Evolutionary conservation across 2,329 filamentous ascomycete species (phyloP).

Genomic region (Pyricularia pennisetigena): DNA sequence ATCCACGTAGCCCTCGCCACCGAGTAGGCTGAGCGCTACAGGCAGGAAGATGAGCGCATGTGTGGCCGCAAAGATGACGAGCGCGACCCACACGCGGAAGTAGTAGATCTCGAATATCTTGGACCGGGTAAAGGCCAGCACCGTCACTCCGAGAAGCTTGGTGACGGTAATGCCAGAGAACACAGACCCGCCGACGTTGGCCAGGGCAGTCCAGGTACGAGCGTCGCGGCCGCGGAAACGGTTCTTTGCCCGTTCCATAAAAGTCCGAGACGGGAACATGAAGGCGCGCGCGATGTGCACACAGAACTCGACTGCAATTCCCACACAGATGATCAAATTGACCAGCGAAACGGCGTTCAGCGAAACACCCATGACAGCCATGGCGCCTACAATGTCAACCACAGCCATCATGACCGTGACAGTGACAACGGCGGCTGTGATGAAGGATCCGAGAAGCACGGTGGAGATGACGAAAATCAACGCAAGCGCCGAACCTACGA

Average conservation of each 20-base stretch:
- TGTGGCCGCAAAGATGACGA: constrained; percentile 79
- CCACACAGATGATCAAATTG: constrained; percentile 93
- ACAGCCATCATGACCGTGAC: constrained; percentile 88
- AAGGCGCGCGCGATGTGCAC: constrained; percentile 94
- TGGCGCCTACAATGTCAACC: constrained; percentile 87
- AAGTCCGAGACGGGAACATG: constrained; percentile 76
- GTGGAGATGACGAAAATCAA: constrained; percentile 78
- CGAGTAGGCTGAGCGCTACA: constrained; percentile 75
- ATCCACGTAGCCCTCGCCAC: constrained; percentile 81
- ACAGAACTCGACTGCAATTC: constrained; percentile 95
- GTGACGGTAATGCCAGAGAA: constrained; percentile 96
- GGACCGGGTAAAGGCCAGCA: constrained; percentile 86
- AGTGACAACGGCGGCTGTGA: constrained; percentile 75
- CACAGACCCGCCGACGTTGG: constrained; percentile 89
- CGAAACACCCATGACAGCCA: constrained; percentile 81
- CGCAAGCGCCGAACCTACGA: constrained; percentile 73
- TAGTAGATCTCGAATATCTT: constrained; percentile 99
- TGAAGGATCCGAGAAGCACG: constrained; percentile 70
- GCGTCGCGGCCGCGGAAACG: constrained; percentile 76
- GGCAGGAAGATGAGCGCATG: constrained; percentile 90
- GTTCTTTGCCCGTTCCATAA: constrained; percentile 72
- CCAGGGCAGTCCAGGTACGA: constrained; percentile 82
- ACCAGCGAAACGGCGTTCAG: constrained; percentile 93
- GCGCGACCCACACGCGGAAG: constrained; percentile 89
- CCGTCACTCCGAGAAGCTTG: constrained; percentile 83